Base-by-base conservation (phyloP, 148 eudicot species). In the Dysphania ambrosioides region DNA sequence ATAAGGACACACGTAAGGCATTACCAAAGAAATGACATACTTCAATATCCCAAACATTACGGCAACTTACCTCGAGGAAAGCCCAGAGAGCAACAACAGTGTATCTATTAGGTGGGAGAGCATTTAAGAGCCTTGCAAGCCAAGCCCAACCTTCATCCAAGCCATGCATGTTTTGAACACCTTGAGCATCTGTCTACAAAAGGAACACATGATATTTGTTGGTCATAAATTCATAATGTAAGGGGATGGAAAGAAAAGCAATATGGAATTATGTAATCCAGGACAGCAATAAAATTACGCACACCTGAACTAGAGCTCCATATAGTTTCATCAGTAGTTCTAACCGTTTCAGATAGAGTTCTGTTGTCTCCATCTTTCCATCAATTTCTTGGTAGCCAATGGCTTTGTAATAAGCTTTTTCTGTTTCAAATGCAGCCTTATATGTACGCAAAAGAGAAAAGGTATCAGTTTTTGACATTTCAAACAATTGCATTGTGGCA, bases 261-360 rank as follows among this genome's bases (percentile, higher is more conserved):
- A 16, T 61, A 21, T n/a, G 5, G 8, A 70, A 35, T 38, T 35
- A 30, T 10, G 36, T 49, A 62, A 62, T 4, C 64, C n/a, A 23
- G 53, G 10, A 32, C 58, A 67, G 36, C 36, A 56, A 26, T 41
- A 44, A n/a, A 53, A 42, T 27, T 55, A 66, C 63, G 42, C 79
- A 72, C 76, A 95, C 98, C 98, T 95, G 98, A 78, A 95, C 88
- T 66, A 95, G 77, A 69, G 98, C 98, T 71, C 96, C 97, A 68
- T 95, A 95, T 26, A 95, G 74, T 78, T 78, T 90, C 97, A 95
- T 90, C 58, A 79, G 87, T 5, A 86, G 80, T 58, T 67, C 79
- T 73, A 95, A 36, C 30, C 93, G 87, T 71, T 72, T 81, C 61
- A 90, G 61, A 82, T 81, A 95, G 58, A 79, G 70, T 21, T 89